Percentiles rank a stretch among this genome's conserved stretches.
Evolutionary conservation across 805 yeast species (phyloP).

Genomic region (Grigorovia transvaalensis): DNA sequence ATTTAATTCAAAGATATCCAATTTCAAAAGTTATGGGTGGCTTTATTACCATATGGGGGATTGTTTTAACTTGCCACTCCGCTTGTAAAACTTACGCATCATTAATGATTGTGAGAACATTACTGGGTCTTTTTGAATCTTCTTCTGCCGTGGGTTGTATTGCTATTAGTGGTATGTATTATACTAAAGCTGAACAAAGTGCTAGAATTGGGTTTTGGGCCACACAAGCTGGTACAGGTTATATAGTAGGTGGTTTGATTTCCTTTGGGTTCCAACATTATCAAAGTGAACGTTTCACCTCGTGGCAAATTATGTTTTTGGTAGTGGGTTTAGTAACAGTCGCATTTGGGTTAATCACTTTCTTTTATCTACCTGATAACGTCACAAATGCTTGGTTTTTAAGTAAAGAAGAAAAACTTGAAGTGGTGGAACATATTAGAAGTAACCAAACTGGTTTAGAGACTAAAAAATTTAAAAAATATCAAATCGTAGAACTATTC

Average conservation of each 20-base stretch:
- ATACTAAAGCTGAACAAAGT: constrained; percentile 42
- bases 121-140: constrained; percentile 46
- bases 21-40: constrained; percentile 40
- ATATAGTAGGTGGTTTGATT: constrained; percentile 36
- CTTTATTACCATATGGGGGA: constrained; percentile 45
- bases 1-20: constrained; percentile 42
- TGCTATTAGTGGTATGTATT: constrained; percentile 53
- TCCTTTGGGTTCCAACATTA: constrained; percentile 48
- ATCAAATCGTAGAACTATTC: constrained; percentile 39
- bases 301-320: constrained; percentile 56
- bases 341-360: constrained; percentile 37
- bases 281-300: constrained; percentile 30
- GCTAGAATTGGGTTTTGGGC: constrained; percentile 48
- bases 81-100: constrained; percentile 44
- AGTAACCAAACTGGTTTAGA: constrained; percentile 43
- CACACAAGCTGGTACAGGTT: constrained; percentile 44
- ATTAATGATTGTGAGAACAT: constrained; percentile 43
- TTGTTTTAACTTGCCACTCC: constrained; percentile 40
- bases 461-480: constrained; percentile 35
- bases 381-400: constrained; percentile 34
- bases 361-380: constrained; percentile 41
- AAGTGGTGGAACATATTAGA: constrained; percentile 39
- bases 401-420: constrained; percentile 32
- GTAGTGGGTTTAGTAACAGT: constrained; percentile 46
- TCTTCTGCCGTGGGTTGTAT: constrained; percentile 48